Evolutionary conservation across 306 rosid genomes (phyloP).

Genomic region (Lupinus albus): DNA sequence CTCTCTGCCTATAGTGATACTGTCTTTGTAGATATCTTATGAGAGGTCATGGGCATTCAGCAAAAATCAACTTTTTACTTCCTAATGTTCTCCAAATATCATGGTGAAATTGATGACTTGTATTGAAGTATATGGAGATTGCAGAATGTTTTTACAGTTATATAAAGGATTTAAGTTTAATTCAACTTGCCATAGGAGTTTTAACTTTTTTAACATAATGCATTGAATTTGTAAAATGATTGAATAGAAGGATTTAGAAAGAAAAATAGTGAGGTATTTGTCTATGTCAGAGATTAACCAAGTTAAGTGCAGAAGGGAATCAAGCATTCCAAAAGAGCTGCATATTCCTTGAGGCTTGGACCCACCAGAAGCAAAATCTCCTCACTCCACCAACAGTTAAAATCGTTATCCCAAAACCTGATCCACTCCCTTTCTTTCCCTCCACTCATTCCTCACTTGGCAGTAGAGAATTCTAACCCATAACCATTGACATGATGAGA

Average conservation of each 20-base stretch:
- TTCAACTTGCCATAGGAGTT: too few species aligned
- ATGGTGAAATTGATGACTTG: conserved; percentile 35
- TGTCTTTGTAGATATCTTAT: conserved; percentile 37
- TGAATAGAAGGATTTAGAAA: too few species aligned
- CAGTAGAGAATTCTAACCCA: conserved; percentile 34
- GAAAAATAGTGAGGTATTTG: neutral
- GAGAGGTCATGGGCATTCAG: conserved; percentile 4
- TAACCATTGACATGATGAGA: conserved; percentile 3
- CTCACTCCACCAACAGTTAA: conserved; percentile 38
- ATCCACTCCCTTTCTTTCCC: conserved; percentile 46
- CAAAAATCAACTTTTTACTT: conserved; percentile 14
- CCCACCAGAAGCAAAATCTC: neutral
- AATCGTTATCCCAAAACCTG: conserved; percentile 54
- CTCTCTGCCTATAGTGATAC: conserved; percentile 1
- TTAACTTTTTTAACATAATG: too few species aligned
- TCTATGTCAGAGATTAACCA: neutral
- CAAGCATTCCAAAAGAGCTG: conserved; percentile 35
- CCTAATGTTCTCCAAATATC: conserved; percentile 32
- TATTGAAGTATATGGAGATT: conserved; percentile 22
- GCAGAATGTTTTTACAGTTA: too few species aligned
- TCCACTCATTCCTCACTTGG: conserved; percentile 46
- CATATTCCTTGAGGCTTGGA: conserved; percentile 32
- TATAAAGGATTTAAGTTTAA: too few species aligned
- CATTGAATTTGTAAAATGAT: too few species aligned
- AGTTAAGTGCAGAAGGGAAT: conserved; percentile 20